phyloP scores from a whole-genome alignment of 2,329 filamentous ascomycete genomes.

The Didymella exigua region DNA sequence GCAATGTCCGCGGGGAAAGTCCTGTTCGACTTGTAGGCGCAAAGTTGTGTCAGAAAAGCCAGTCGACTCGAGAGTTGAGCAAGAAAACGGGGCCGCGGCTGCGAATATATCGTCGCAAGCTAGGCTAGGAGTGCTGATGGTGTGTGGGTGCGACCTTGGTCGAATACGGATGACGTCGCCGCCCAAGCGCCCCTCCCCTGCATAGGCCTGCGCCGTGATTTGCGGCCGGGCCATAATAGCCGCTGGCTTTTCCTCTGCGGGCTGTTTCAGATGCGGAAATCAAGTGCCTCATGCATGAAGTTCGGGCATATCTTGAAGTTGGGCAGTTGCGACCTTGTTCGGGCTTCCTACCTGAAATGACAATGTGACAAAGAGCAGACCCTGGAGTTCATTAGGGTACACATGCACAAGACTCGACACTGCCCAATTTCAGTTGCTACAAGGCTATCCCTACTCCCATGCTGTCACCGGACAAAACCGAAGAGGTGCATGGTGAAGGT shows the following conservation, averaged over 20 bases:
- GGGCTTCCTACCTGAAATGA: not conserved
- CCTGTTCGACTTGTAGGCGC: slow-evolving; percentile 1
- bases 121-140: slow-evolving; percentile 13
- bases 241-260: slow-evolving; percentile 1
- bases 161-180: slow-evolving; percentile 15
- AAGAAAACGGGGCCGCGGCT: slow-evolving; percentile 2
- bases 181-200: slow-evolving; percentile 1
- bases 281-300: not conserved
- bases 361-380: slow-evolving; percentile 12
- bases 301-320: slow-evolving; percentile 14
- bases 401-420: slow-evolving; percentile 1
- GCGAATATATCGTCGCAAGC: slow-evolving; percentile 14
- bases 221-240: slow-evolving; percentile 13
- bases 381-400: not conserved
- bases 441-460: slow-evolving; percentile 28
- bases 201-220: slow-evolving; percentile 14
- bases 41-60: not conserved
- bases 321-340: slow-evolving; percentile 1
- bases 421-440: slow-evolving; percentile 11
- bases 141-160: slow-evolving; percentile 15
- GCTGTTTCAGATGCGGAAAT: slow-evolving; percentile 10
- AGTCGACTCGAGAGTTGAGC: not conserved
- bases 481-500: slow-evolving; percentile 19
- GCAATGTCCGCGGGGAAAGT: slow-evolving; percentile 12
- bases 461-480: slow-evolving; percentile 23